A percentile compares a stretch with the other conserved stretches of the same genome.
These are phyloP conservation scores for Talaromyces sp. DNA, from an alignment of 2,329 filamentous ascomycete species.

Conservation along the genomic window DNA sequence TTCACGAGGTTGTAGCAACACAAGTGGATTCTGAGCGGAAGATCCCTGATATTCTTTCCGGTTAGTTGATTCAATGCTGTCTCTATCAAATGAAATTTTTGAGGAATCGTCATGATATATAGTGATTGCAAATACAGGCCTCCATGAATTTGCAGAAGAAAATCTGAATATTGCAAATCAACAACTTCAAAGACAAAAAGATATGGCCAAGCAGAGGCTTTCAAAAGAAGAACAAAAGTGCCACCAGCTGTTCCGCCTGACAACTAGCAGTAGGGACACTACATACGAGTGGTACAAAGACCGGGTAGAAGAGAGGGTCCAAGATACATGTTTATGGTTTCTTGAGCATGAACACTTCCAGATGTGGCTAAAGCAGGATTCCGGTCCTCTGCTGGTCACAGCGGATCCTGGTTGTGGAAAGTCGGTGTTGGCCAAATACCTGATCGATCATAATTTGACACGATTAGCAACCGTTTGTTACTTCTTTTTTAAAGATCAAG, in stretches of 20 bases:
- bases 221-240: constrained; percentile 8
- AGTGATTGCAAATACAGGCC: background rate
- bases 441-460: constrained; percentile 17
- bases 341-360: constrained; percentile 14
- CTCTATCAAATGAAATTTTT: background rate
- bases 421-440: constrained; percentile 5
- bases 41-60: background rate
- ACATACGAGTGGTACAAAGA: constrained; percentile 13
- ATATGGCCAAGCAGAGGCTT: background rate
- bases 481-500: constrained; percentile 43
- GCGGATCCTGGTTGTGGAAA: constrained; percentile 12
- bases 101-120: background rate
- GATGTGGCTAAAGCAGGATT: constrained; percentile 9
- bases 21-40: background rate
- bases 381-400: constrained; percentile 3
- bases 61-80: background rate
- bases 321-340: constrained; percentile 23
- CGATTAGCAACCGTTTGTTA: constrained; percentile 35
- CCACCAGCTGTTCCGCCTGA: constrained; percentile 8
- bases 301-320: constrained; percentile 27
- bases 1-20: no score
- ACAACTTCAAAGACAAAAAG: background rate
- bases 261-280: background rate
- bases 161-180: background rate
- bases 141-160: background rate